Conservation (phyloP, 1,284 basidiomycete species). For the Sporisorium reilianum region DNA sequence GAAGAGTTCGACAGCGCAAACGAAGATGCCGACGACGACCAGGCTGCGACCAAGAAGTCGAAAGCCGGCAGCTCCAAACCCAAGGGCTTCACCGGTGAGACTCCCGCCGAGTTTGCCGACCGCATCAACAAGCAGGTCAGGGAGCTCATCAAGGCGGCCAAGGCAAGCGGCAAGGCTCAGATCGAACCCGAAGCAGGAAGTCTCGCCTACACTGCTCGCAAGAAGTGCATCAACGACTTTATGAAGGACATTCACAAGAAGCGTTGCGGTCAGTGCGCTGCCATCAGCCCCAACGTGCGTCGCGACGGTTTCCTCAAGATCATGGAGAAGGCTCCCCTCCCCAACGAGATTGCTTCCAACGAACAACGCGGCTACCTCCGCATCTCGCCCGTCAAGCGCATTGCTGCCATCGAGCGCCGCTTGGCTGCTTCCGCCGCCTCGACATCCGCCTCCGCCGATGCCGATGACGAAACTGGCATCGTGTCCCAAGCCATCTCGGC, state of each 20-base stretch:
- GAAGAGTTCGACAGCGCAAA: slow-evolving; percentile 47
- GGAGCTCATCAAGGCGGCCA: slow-evolving; percentile 75
- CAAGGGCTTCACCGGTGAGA: slow-evolving; percentile 64
- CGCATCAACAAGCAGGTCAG: slow-evolving; percentile 72
- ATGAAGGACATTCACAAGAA: slow-evolving; percentile 79
- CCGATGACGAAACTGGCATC: slow-evolving; percentile 26
- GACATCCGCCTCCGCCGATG: slow-evolving; percentile 22
- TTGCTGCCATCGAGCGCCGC: slow-evolving; percentile 45
- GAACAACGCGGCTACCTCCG: slow-evolving; percentile 41
- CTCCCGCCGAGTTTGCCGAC: slow-evolving; percentile 60
- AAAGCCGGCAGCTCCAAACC: slow-evolving; percentile 30
- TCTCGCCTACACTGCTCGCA: slow-evolving; percentile 87
- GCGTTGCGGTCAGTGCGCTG: slow-evolving; percentile 80
- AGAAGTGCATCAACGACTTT: slow-evolving; percentile 85
- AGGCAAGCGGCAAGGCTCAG: slow-evolving; percentile 70
- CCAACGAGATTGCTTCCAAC: slow-evolving; percentile 39
- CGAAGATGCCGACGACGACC: slow-evolving; percentile 53
- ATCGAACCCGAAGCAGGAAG: slow-evolving; percentile 71
- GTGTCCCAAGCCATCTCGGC: slow-evolving; percentile 45
- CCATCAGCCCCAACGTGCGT: slow-evolving; percentile 87
- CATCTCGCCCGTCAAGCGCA: slow-evolving; percentile 57
- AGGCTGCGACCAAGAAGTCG: slow-evolving; percentile 69
- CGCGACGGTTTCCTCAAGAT: slow-evolving; percentile 96
- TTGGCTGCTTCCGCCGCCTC: slow-evolving; percentile 25
- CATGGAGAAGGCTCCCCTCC: slow-evolving; percentile 75